Base-by-base conservation (phyloP, 371 early-diverging fungal genomes). In the Rhizopus stolonifer region DNA sequence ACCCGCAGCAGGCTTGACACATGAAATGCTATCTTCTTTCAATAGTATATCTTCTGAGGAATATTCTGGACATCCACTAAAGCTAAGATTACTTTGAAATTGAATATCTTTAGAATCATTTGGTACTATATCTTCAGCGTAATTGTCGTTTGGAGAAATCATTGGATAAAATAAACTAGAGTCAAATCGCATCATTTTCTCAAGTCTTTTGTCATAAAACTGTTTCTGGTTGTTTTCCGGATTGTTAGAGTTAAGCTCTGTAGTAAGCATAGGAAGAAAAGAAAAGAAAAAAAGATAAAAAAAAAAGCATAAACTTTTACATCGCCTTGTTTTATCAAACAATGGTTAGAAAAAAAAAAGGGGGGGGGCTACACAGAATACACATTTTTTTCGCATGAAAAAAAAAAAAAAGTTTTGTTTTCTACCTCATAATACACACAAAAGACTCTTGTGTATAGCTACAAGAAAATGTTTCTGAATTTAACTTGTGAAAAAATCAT, bases 331-430 rank as follows among this genome's bases (percentile, higher is more conserved):
- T 42, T n/a, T 21, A 21, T 42, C 21, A 42, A 21, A 42, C 42
- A 42, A 42, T 42, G 42, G 22, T n/a, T n/a, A 42, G 22, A 21
- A 21, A 21, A 19, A 21, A 21, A 36, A 36, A 36, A 36, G 3
- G 11, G 9, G 6, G 23, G n/a, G 18, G 18, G 51, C 26, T 50
- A 50, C 51, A 50, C 51, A 40, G 15, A 40, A 18, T 25, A 26
- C 51, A 50, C 51, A 50, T 29, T 50, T 40, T 50, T 39, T 13
- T 26, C 51, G 51, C 51, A 40, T 50, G 51, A 34, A 29, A 10
- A 10, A 29, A 29, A 29, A 29, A 29, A 48, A 32, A 15, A 29
- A 17, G 15, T 50, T 29, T 40, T 14, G 26, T 25, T 38, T 42
- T 42, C 42, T 42, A 42, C 18, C 42, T 15, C 36, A n/a, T 36